Evolutionary conservation across 2,329 filamentous ascomycete species (phyloP), one percentile per base, ranked within the genome.

Genomic region (Botryotinia globosa): DNA sequence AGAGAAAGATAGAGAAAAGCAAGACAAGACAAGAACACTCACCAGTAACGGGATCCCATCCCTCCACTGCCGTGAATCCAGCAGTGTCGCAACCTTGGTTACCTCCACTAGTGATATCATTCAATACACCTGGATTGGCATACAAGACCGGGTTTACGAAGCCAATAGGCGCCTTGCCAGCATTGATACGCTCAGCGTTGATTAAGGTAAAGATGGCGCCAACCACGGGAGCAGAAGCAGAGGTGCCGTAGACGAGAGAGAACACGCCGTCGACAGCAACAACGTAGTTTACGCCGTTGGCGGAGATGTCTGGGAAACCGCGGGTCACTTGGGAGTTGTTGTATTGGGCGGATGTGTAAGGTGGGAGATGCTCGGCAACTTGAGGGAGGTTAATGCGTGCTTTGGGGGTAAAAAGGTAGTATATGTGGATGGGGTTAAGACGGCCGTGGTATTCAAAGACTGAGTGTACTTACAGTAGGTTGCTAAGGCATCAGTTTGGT

Each of bases 161-260:
- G 7, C 83, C 83, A 1, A 84, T 75, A 0, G 80, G 75, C 4
- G 75, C 77, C 78, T 86, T 85, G 3, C 87, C 87, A 25, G 81
- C 82, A 0, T 84, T 82, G 16, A 90, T 79, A 44, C 88, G 82
- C 0, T 87, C 87, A 74, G 90, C 89, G 74, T 92, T 92, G 69
- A 92, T 82, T 3, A 91, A 82, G 4, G 86, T 83, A 45, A 92
- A 83, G 73, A 91, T 83, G 16, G 85, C 87, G 58, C 72, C 72
- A 29, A 70, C 20, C 10, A 80, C 83, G 0, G 82, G 85, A 37
- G 81, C 76, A 39, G 80, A 82, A 29, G 83, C 82, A 39, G 84
- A 86, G 0, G 87, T 89, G 22, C 87, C 87, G 67, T 82, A 86
- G 0, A 85, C 82, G 42, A 84, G 80, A 0, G 77, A 75, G 71